These are phyloP conservation scores for Rubia balearica DNA, from an alignment of 305 asterid species.

Conservation along the genomic window DNA sequence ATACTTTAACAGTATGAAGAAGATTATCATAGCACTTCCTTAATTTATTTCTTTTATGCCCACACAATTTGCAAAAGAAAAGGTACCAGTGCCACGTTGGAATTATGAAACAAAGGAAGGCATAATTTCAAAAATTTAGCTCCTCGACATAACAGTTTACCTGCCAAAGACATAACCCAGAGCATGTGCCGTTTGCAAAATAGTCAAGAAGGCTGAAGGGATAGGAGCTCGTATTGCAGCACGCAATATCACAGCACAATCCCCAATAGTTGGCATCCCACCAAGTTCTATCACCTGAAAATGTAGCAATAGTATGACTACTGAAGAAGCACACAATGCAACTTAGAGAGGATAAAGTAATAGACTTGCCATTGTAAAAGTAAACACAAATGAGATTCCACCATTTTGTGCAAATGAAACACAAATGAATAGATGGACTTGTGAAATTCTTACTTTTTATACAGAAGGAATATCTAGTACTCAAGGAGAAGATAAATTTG, in stretches of 20 bases:
- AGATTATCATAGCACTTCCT: background rate
- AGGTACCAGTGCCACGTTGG: background rate
- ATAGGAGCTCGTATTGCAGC: conserved; percentile 95
- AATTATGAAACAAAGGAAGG: background rate
- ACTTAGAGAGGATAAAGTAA: conserved; percentile 3
- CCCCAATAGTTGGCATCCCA: conserved; percentile 89
- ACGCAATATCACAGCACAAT: conserved; percentile 88
- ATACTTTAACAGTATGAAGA: background rate
- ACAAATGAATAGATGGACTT: too few species aligned
- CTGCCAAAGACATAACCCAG: conserved; percentile 81
- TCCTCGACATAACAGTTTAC: conserved; percentile 25
- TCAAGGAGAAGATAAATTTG: background rate
- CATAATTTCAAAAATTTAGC: background rate
- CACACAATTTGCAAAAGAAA: background rate
- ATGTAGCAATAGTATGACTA: conserved; percentile 11
- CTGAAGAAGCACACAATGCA: conserved; percentile 16
- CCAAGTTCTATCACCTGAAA: conserved; percentile 85
- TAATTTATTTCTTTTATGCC: background rate
- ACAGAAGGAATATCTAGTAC: background rate
- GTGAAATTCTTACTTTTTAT: background rate
- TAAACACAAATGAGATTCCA: too few species aligned
- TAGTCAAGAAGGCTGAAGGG: conserved; percentile 87
- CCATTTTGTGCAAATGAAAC: background rate
- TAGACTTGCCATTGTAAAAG: background rate
- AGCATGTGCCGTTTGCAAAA: conserved; percentile 78